phyloP scores from a whole-genome alignment of 306 rosid species.

The Gastrolobium bilobum region DNA sequence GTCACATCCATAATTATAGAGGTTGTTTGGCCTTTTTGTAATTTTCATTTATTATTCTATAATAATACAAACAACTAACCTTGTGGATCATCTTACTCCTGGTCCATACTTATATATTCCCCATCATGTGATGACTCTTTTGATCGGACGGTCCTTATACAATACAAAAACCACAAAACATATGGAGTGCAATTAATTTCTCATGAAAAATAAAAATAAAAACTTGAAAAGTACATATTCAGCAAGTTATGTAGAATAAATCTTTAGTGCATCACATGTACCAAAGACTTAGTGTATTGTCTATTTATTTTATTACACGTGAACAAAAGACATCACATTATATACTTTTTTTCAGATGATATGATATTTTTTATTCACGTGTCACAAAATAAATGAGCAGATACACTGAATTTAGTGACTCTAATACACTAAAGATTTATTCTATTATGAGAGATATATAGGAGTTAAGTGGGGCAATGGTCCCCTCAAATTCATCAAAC shows the following conservation, averaged over 20 bases:
- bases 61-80: constrained; percentile 53
- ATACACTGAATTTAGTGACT: too few relatives aligned
- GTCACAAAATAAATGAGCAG: too few relatives aligned
- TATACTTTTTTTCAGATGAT: too few relatives aligned
- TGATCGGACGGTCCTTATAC: constrained; percentile 27
- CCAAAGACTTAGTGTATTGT: too few relatives aligned
- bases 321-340: too few relatives aligned
- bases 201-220: neutral
- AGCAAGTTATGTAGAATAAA: constrained; percentile 7
- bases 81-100: constrained; percentile 50
- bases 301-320: too few relatives aligned
- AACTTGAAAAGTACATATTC: constrained; percentile 31
- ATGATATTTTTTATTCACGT: too few relatives aligned
- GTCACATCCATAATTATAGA: constrained; percentile 52
- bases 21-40: constrained; percentile 48
- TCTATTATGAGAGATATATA: too few relatives aligned
- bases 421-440: too few relatives aligned
- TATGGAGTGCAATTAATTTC: constrained; percentile 50
- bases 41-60: constrained; percentile 45
- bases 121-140: constrained; percentile 2
- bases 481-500: too few relatives aligned
- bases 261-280: too few relatives aligned
- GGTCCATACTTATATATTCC: constrained; percentile 40
- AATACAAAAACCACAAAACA: constrained; percentile 21
- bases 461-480: too few relatives aligned